phyloP scores from a whole-genome alignment of 148 eudicot genomes.

The Limonium bicolor region DNA sequence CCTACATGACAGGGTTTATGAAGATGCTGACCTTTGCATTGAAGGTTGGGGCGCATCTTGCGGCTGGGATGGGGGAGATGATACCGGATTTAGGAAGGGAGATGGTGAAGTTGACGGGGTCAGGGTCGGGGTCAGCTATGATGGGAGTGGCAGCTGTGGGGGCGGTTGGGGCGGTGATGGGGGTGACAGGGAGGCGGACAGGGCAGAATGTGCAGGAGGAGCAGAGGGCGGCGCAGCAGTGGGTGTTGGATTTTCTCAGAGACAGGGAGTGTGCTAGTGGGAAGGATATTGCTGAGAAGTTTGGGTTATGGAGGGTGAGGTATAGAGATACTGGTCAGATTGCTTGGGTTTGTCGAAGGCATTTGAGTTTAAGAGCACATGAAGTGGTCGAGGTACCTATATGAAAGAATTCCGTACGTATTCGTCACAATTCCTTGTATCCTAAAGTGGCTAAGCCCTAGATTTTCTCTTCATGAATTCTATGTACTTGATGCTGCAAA shows the following conservation, averaged over 20 bases:
- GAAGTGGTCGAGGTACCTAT: slow-evolving; percentile 69
- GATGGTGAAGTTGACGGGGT: slow-evolving; percentile 48
- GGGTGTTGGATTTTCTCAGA: slow-evolving; percentile 84
- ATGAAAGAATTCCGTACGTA: too few species aligned
- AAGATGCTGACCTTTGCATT: slow-evolving; percentile 72
- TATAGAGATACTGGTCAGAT: slow-evolving; percentile 76
- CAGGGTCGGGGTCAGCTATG: slow-evolving; percentile 41
- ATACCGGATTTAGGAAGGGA: slow-evolving; percentile 83
- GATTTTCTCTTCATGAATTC: too few species aligned
- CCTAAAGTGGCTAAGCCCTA: too few species aligned
- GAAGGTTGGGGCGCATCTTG: slow-evolving; percentile 87
- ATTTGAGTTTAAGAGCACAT: slow-evolving; percentile 48
- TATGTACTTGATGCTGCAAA: too few species aligned
- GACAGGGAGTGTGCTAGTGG: slow-evolving; percentile 60
- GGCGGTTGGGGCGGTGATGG: slow-evolving; percentile 35
- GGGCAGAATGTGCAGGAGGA: slow-evolving; percentile 47
- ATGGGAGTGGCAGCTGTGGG: slow-evolving; percentile 63
- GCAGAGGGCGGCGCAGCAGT: slow-evolving; percentile 76
- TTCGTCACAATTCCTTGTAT: too few species aligned
- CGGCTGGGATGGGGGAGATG: slow-evolving; percentile 75
- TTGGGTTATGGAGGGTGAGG: slow-evolving; percentile 87
- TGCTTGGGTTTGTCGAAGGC: slow-evolving; percentile 88
- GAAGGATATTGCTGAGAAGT: slow-evolving; percentile 83
- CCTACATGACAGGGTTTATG: slow-evolving; percentile 85
- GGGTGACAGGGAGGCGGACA: slow-evolving; percentile 21